Conservation (phyloP, 2,329 filamentous ascomycete species). For the Penicillium glabrum region DNA sequence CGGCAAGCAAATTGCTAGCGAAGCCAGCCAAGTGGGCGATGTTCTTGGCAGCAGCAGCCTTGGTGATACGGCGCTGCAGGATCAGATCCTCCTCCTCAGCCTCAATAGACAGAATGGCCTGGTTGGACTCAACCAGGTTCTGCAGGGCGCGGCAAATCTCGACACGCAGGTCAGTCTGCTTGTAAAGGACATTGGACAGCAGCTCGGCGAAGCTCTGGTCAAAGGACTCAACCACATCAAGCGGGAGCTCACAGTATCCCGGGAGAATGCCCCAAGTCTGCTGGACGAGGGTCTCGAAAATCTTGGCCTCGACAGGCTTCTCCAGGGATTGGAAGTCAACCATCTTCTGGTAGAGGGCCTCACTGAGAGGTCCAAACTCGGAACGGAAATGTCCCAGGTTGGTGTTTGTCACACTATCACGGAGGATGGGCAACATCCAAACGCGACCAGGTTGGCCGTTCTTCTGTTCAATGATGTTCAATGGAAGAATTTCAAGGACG, state of each 20-base stretch:
- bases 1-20: conserved; percentile 85
- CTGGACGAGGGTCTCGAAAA: conserved; percentile 93
- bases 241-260: conserved; percentile 88
- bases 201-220: conserved; percentile 88
- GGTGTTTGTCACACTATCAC: conserved; percentile 88
- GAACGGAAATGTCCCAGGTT: conserved; percentile 78
- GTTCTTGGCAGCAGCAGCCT: conserved; percentile 73
- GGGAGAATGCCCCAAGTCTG: conserved; percentile 94
- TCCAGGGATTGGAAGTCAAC: conserved; percentile 77
- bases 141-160: conserved; percentile 86
- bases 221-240: conserved; percentile 75
- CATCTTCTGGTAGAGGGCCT: conserved; percentile 84
- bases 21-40: conserved; percentile 76
- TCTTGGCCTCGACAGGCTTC: conserved; percentile 95
- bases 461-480: conserved; percentile 78
- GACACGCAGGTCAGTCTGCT: conserved; percentile 81
- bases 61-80: conserved; percentile 75
- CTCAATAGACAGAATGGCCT: conserved; percentile 71
- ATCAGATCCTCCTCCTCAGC: conserved; percentile 70
- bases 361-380: conserved; percentile 86
- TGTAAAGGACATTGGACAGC: conserved; percentile 86
- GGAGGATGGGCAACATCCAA: conserved; percentile 89
- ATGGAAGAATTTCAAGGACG: conserved; percentile 76
- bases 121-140: conserved; percentile 86
- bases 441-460: conserved; percentile 80